Base-by-base conservation (phyloP, 2,329 filamentous ascomycete species). In the Cladosporium sp. region DNA sequence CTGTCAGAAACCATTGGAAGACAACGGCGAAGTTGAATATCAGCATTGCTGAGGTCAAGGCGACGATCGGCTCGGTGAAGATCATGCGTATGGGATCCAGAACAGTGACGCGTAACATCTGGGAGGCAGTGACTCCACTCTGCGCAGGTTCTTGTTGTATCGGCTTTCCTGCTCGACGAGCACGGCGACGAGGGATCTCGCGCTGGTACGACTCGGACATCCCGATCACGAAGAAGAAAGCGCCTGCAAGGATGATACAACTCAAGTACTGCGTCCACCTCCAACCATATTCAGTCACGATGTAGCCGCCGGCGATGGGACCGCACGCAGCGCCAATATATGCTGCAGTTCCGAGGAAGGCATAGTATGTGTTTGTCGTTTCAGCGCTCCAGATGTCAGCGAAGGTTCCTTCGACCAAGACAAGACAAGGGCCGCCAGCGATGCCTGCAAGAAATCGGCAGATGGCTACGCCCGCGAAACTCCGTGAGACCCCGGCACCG, bases 381-480 rank as follows among this genome's bases (percentile, higher is more conserved):
- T 69, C 60, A 12, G 70, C 67, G 36, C 55, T 59, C 51, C 51
- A 54, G 51, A 63, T 63, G 28, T 76, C 75, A 6, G 71, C 71
- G 43, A 66, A 70, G 3, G 70, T 75, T 0, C 74, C 75, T 5
- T 73, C 74, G 1, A 76, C 71, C 5, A 74, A 38, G 6, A 61
- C 73, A 2, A 66, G 56, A 49, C 68, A 89, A 79, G 63, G 89
- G 82, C 40, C 87, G 37, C 88, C 88, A 62, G 88, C 88, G 72
- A 87, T 70, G 0, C 89, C 88, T 49, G 89, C 89, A 65, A 91
- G 88, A 75, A 92, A 85, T 2, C 85, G 76, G 20, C 84, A 73
- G 15, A 84, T 70, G 54, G 79, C 76, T 1, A 88, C 65, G 0
- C 74, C 76, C 0, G 72, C 78, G n/a, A 86, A 81, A 30, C 70